Percentiles rank a stretch among this genome's conserved stretches.
Conservation (phyloP, 164 flowering plant species). For the Tinospora cordifolia region DNA sequence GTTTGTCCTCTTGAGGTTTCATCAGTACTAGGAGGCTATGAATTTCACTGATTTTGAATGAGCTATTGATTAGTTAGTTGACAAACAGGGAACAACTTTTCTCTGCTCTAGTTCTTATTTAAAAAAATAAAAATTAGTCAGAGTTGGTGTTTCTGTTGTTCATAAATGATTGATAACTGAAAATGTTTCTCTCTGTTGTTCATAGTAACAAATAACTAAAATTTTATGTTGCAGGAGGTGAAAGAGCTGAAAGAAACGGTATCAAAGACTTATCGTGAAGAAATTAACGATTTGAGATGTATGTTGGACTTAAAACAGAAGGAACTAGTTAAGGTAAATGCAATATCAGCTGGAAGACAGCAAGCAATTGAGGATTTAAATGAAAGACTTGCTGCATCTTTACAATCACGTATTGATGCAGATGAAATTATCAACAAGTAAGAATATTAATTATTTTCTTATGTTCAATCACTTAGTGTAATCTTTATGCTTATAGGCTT, state of each 20-base stretch:
- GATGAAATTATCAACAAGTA: slow-evolving; percentile 75
- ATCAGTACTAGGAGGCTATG: neutral
- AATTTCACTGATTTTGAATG: neutral
- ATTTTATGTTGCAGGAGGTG: slow-evolving; percentile 47
- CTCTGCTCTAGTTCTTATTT: neutral
- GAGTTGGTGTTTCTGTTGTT: neutral
- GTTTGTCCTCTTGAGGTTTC: neutral
- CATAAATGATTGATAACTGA: neutral
- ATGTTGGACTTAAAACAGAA: slow-evolving; percentile 52
- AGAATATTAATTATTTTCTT: slow-evolving; percentile 1
- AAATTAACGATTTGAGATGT: slow-evolving; percentile 42
- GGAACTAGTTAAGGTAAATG: slow-evolving; percentile 44
- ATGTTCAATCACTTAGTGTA: neutral
- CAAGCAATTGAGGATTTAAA: slow-evolving; percentile 63
- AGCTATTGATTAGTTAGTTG: neutral
- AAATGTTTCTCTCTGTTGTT: neutral
- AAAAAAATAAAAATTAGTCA: neutral
- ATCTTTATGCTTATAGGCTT: neutral
- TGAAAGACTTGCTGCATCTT: slow-evolving; percentile 61
- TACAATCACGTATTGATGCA: slow-evolving; percentile 77
- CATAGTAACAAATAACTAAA: neutral
- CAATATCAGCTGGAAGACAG: slow-evolving; percentile 57
- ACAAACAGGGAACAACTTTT: neutral
- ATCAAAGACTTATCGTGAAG: slow-evolving; percentile 42
- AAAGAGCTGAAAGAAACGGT: slow-evolving; percentile 57